Evolutionary conservation across 2,329 filamentous ascomycete genomes (phyloP).

Genomic region (Boeremia lycopersici): DNA sequence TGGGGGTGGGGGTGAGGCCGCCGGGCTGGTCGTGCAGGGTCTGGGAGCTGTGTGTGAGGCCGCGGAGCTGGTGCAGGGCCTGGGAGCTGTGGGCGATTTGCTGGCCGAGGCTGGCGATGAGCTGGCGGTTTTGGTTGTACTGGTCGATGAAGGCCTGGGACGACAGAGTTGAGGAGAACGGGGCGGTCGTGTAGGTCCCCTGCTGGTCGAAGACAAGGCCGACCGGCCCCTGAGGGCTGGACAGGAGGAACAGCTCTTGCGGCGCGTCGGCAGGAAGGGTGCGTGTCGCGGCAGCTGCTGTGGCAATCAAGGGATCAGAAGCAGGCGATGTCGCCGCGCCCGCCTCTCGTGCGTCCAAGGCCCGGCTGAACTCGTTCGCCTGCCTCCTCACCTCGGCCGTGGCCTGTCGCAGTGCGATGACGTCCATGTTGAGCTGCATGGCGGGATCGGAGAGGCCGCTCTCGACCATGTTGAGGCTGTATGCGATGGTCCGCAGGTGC

Average conservation of each 20-base stretch:
- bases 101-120: constrained; percentile 40
- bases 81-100: constrained; percentile 32
- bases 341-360: constrained; percentile 27
- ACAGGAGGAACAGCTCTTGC: constrained; percentile 43
- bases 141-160: constrained; percentile 43
- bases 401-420: constrained; percentile 37
- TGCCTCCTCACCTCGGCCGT: constrained; percentile 35
- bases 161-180: constrained; percentile 33
- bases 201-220: constrained; percentile 45
- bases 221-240: constrained; percentile 45
- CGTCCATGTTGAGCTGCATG: constrained; percentile 37
- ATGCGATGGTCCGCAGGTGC: constrained; percentile 31
- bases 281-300: constrained; percentile 9
- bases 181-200: constrained; percentile 44
- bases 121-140: constrained; percentile 41
- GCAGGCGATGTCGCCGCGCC: constrained; percentile 1
- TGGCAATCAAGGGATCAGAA: constrained; percentile 6
- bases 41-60: neutral
- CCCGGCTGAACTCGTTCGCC: constrained; percentile 28
- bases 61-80: constrained; percentile 25
- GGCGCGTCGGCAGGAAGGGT: constrained; percentile 26
- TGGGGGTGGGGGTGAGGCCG: constrained; percentile 9
- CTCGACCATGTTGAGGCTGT: constrained; percentile 38
- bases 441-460: constrained; percentile 32
- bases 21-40: constrained; percentile 18